Evolutionary conservation across 768 basidiomycete species (phyloP).

Genomic region (Lanmaoa rubissima): DNA sequence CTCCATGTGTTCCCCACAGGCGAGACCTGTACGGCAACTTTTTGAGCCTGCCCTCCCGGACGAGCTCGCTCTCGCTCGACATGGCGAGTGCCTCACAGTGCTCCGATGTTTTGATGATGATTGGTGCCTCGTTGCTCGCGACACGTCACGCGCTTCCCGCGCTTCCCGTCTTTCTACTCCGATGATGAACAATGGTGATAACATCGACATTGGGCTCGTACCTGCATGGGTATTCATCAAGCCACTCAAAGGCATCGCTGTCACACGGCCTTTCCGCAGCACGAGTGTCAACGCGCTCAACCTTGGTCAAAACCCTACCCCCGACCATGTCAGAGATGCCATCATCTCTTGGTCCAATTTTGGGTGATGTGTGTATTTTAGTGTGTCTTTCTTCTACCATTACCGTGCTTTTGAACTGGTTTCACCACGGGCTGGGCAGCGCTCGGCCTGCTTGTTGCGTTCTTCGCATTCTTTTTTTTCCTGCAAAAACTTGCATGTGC

Average conservation of each 20-base stretch:
- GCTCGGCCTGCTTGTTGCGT: neutral
- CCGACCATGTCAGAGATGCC: conserved; percentile 40
- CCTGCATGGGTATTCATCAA: conserved; percentile 78
- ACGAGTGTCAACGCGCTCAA: conserved; percentile 50
- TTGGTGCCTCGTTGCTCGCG: conserved; percentile 72
- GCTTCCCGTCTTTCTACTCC: conserved; percentile 32
- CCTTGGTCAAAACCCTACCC: conserved; percentile 36
- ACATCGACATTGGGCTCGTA: conserved; percentile 67
- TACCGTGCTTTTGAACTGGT: neutral
- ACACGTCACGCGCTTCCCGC: conserved; percentile 39
- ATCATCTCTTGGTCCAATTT: conserved; percentile 58
- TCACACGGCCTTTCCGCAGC: conserved; percentile 63
- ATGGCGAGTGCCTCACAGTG: conserved; percentile 61
- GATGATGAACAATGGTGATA: conserved; percentile 26
- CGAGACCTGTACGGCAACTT: conserved; percentile 59
- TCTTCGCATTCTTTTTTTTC: neutral
- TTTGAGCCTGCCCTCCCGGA: conserved; percentile 74
- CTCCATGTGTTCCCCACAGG: conserved; percentile 32
- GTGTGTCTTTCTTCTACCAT: neutral
- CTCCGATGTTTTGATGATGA: conserved; percentile 74
- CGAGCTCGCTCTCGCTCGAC: conserved; percentile 51
- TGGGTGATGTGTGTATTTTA: neutral
- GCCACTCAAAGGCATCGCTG: conserved; percentile 54
- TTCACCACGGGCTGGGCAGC: neutral
- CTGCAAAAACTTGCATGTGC: too few species aligned